Evolutionary conservation across 169 alveolate species (phyloP).

Genomic region (Babesia ovis): DNA sequence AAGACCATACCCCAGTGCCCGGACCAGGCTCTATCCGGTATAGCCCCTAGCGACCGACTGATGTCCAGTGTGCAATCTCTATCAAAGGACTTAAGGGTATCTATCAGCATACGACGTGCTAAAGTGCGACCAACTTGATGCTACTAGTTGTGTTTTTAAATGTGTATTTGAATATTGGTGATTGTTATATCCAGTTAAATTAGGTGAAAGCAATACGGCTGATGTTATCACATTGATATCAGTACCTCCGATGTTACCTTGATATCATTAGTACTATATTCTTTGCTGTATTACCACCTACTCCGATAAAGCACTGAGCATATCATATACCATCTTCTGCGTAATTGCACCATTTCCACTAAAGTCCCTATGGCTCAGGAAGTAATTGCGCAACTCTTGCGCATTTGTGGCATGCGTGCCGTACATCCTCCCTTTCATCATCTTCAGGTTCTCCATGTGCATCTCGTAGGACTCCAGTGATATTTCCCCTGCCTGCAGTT

Average conservation of each 20-base stretch:
- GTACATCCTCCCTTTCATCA: slow-evolving; percentile 76
- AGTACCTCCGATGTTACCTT: too few species aligned
- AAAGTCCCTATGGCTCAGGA: slow-evolving; percentile 84
- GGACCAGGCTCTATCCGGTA: slow-evolving; percentile 4
- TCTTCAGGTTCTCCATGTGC: slow-evolving; percentile 67
- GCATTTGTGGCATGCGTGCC: slow-evolving; percentile 91
- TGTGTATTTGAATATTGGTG: too few species aligned
- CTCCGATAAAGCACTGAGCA: slow-evolving; percentile 53
- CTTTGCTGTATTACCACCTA: too few species aligned
- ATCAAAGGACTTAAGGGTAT: slow-evolving; percentile 28
- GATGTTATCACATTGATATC: too few species aligned
- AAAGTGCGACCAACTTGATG: background rate
- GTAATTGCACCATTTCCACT: slow-evolving; percentile 83
- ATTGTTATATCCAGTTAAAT: too few species aligned
- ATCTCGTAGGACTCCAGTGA: slow-evolving; percentile 42
- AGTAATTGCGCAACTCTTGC: slow-evolving; percentile 81
- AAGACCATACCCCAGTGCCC: slow-evolving; percentile 35
- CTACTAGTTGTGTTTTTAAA: too few species aligned
- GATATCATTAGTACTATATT: too few species aligned
- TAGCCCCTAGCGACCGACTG: slow-evolving; percentile 2
- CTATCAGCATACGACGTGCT: slow-evolving; percentile 66
- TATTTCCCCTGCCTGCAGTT: slow-evolving; percentile 36
- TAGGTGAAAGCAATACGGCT: too few species aligned
- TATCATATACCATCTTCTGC: slow-evolving; percentile 80
- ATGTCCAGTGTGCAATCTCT: background rate